Conservation (phyloP, 192 early-diverging fungal species). For the Rhizophagus prolifer region DNA sequence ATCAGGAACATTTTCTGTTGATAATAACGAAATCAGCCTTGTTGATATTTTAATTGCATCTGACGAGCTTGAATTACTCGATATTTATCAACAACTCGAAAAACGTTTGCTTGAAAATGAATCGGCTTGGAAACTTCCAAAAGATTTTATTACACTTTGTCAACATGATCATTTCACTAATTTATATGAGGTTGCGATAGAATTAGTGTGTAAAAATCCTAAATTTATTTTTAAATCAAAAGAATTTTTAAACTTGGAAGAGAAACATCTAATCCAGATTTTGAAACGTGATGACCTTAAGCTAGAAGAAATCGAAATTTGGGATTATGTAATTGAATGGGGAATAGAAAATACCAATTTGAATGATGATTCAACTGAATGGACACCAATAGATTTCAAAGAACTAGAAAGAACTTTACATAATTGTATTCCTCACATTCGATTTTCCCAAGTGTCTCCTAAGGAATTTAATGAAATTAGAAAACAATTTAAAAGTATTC, state of each 20-base stretch:
- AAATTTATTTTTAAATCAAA: slow-evolving; percentile 1
- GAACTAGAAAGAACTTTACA: background rate
- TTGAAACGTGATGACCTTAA: background rate
- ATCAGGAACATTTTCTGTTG: slow-evolving; percentile 1
- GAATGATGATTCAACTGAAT: background rate
- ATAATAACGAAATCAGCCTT: background rate
- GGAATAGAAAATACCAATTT: background rate
- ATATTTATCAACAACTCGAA: background rate
- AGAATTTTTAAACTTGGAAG: background rate
- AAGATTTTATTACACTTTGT: background rate
- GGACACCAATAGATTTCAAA: background rate
- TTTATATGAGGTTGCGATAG: background rate
- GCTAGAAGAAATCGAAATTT: slow-evolving; percentile 11
- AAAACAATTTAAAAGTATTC: too few relatives aligned
- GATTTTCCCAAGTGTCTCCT: too few relatives aligned
- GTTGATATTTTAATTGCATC: background rate
- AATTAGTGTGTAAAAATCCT: background rate
- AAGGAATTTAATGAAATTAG: too few relatives aligned
- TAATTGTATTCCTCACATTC: background rate
- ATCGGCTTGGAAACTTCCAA: background rate
- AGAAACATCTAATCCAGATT: background rate
- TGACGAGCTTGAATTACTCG: background rate
- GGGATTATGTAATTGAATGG: slow-evolving; percentile 17
- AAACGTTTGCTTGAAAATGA: slow-evolving; percentile 3
- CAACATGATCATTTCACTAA: background rate